Conservation (phyloP, 108 stramenopile species). For the Pseudonitzschia multiseries region DNA sequence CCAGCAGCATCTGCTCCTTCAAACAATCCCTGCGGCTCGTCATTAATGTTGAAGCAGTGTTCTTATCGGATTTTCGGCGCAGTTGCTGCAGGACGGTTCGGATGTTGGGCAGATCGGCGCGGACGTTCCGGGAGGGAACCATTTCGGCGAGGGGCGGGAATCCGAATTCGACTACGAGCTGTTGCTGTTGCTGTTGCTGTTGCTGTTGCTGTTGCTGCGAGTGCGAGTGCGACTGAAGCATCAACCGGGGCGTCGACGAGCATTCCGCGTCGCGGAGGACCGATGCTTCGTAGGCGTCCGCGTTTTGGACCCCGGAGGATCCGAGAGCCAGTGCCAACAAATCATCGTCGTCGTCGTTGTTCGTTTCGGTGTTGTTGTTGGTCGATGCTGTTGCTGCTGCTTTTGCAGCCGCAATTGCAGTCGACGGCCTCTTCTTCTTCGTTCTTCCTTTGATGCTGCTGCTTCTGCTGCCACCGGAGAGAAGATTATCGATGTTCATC, state of each 20-base stretch:
- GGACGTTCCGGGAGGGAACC: conserved; percentile 19
- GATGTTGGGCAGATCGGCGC: conserved; percentile 57
- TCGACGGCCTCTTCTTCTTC: background rate
- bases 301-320: conserved; percentile 24
- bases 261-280: conserved; percentile 61
- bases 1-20: conserved; percentile 64
- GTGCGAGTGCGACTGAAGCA: background rate
- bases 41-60: too few relatives aligned
- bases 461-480: background rate
- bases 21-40: conserved; percentile 29
- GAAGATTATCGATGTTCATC: background rate
- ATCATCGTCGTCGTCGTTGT: conserved; percentile 44
- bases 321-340: conserved; percentile 60
- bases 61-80: conserved; percentile 24
- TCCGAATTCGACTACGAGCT: conserved; percentile 6
- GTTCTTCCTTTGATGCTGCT: background rate
- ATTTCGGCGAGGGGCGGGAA: conserved; percentile 29
- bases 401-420: background rate
- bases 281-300: conserved; percentile 60
- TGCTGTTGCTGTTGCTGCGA: background rate
- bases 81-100: conserved; percentile 47
- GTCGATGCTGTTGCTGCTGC: background rate
- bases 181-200: conserved; percentile 7
- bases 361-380: background rate
- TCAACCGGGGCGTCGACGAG: conserved; percentile 51